phyloP scores from a whole-genome alignment of 1,284 basidiomycete genomes.

The Albatrellus sp. region DNA sequence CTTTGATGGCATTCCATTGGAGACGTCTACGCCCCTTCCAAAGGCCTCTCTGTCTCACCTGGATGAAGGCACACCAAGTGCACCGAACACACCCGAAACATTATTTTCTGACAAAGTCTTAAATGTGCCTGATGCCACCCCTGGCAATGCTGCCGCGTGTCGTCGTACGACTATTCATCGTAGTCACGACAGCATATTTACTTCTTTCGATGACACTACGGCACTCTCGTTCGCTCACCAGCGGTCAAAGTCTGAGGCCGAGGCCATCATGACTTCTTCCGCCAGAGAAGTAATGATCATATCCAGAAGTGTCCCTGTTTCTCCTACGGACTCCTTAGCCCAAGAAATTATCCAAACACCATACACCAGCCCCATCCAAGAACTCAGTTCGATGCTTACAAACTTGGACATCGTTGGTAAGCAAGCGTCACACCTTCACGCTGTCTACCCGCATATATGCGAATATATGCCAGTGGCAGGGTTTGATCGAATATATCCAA shows the following conservation, averaged over 20 bases:
- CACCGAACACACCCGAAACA: slow-evolving; percentile 6
- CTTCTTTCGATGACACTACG: slow-evolving; percentile 14
- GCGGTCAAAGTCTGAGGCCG: slow-evolving; percentile 5
- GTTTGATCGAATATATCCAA: background rate
- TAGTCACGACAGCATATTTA: slow-evolving; percentile 23
- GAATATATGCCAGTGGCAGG: slow-evolving; percentile 2
- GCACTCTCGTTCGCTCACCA: background rate
- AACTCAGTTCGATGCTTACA: slow-evolving; percentile 9
- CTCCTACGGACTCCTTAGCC: slow-evolving; percentile 2
- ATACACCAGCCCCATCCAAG: slow-evolving; percentile 4
- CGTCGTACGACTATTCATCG: slow-evolving; percentile 17
- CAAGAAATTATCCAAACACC: background rate
- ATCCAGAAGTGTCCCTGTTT: slow-evolving; percentile 3
- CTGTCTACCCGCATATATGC: background rate
- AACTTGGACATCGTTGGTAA: slow-evolving; percentile 9
- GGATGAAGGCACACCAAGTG: slow-evolving; percentile 4
- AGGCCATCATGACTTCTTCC: background rate
- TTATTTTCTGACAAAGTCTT: background rate
- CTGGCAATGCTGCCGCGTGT: background rate
- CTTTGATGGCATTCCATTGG: slow-evolving; percentile 18
- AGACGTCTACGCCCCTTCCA: slow-evolving; percentile 20
- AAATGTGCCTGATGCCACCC: background rate
- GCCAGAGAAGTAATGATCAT: background rate
- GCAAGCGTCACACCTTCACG: background rate
- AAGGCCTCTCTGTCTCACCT: background rate